phyloP scores from a whole-genome alignment of 2,329 filamentous ascomycete genomes.

The Pyrenophora seminiperda region DNA sequence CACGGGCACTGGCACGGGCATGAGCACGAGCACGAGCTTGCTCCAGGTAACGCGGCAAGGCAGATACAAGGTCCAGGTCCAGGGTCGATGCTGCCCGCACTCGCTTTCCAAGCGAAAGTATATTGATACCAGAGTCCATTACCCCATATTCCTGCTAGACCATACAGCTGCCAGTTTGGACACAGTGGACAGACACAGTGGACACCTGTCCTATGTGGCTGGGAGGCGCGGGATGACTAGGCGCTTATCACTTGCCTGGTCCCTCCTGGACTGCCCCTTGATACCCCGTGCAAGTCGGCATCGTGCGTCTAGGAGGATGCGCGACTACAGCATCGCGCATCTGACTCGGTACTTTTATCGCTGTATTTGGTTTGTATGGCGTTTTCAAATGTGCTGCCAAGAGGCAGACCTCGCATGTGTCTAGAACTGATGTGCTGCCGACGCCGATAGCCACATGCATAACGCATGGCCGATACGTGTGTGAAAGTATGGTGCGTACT shows the following conservation, averaged over 20 bases:
- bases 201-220: slow-evolving; percentile 17
- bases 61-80: slow-evolving; percentile 5
- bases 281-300: slow-evolving; percentile 5
- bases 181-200: too few relatives aligned
- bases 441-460: slow-evolving; percentile 11
- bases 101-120: slow-evolving; percentile 5
- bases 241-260: slow-evolving; percentile 10
- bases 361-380: slow-evolving; percentile 7
- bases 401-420: slow-evolving; percentile 8
- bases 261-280: slow-evolving; percentile 4
- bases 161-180: slow-evolving; percentile 6
- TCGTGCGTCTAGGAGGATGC: slow-evolving; percentile 10
- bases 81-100: slow-evolving; percentile 4
- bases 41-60: slow-evolving; percentile 2
- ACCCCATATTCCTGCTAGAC: slow-evolving; percentile 14
- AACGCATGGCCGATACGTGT: slow-evolving; percentile 6
- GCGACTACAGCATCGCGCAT: slow-evolving; percentile 2
- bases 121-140: neutral
- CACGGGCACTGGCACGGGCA: too few relatives aligned
- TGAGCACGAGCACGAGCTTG: neutral
- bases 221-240: slow-evolving; percentile 10
- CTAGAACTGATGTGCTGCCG: slow-evolving; percentile 5
- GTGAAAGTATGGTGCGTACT: too few relatives aligned
- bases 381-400: slow-evolving; percentile 9
- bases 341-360: neutral